phyloP scores from a whole-genome alignment of 352 stramenopile species.

The Bremia lactucae region DNA sequence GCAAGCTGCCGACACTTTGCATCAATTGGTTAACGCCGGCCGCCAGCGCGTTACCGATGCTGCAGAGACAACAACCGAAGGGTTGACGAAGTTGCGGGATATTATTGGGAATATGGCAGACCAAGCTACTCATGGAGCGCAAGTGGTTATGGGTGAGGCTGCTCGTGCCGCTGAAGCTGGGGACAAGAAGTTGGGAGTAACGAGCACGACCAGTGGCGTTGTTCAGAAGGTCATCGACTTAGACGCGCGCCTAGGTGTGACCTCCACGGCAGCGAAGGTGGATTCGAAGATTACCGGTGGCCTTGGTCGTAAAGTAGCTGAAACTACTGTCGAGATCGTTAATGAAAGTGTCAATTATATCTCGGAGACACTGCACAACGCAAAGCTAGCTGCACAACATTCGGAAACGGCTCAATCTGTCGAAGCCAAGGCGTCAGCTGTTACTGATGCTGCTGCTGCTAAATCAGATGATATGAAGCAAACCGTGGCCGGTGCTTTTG shows the following conservation, averaged over 20 bases:
- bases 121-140: slow-evolving; percentile 13
- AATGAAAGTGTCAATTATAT: slow-evolving; percentile 57
- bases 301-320: slow-evolving; percentile 36
- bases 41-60: slow-evolving; percentile 49
- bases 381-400: slow-evolving; percentile 38
- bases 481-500: slow-evolving; percentile 13
- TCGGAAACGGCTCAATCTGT: slow-evolving; percentile 29
- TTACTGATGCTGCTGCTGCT: slow-evolving; percentile 11
- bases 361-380: slow-evolving; percentile 46
- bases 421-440: slow-evolving; percentile 24
- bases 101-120: slow-evolving; percentile 28
- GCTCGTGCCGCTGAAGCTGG: slow-evolving; percentile 35
- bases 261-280: slow-evolving; percentile 39
- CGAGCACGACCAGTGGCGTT: slow-evolving; percentile 24
- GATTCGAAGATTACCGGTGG: slow-evolving; percentile 57
- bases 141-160: slow-evolving; percentile 34
- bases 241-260: slow-evolving; percentile 46
- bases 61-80: slow-evolving; percentile 43
- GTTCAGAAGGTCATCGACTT: slow-evolving; percentile 40
- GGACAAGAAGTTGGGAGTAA: slow-evolving; percentile 45
- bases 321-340: slow-evolving; percentile 50
- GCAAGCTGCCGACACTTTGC: slow-evolving; percentile 19
- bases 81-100: slow-evolving; percentile 33
- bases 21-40: slow-evolving; percentile 36
- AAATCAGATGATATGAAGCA: slow-evolving; percentile 21